phyloP scores from a whole-genome alignment of 768 basidiomycete species.

The Pluteus cervinus region DNA sequence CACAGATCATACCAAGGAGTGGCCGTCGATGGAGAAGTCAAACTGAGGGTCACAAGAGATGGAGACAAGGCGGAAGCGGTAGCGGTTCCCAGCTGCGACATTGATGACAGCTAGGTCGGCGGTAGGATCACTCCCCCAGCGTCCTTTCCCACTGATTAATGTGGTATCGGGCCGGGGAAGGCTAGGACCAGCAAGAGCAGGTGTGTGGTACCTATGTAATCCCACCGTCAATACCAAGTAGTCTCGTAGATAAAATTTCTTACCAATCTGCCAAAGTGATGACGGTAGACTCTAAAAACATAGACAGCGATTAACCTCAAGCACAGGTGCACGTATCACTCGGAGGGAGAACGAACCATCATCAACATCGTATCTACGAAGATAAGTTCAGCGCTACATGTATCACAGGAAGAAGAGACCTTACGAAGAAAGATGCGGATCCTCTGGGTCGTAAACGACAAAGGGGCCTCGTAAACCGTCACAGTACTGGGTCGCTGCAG shows the following conservation, averaged over 20 bases:
- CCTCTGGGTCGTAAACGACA: constrained; percentile 13
- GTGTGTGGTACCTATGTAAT: constrained; percentile 15
- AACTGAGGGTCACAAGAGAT: constrained; percentile 32
- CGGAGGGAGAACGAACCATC: constrained; percentile 4
- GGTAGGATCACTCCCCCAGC: constrained; percentile 20
- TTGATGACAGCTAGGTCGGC: constrained; percentile 21
- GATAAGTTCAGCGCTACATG: neutral
- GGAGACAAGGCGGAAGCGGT: constrained; percentile 36
- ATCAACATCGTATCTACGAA: constrained; percentile 11
- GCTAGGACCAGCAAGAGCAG: neutral
- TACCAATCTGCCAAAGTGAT: constrained; percentile 22
- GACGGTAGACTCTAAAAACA: constrained; percentile 10
- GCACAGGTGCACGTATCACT: no score
- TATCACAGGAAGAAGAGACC: neutral
- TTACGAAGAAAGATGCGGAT: constrained; percentile 13
- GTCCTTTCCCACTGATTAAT: constrained; percentile 29
- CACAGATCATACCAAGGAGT: constrained; percentile 19
- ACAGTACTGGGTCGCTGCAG: no score
- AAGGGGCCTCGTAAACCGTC: no score
- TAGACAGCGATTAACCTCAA: neutral
- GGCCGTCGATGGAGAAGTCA: constrained; percentile 21
- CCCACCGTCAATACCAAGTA: constrained; percentile 2
- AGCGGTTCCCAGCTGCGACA: constrained; percentile 24
- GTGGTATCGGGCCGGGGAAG: constrained; percentile 11
- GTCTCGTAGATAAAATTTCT: neutral